Evolutionary conservation across 208 protist genomes (phyloP).

Genomic region (Trypanosoma caninum): DNA sequence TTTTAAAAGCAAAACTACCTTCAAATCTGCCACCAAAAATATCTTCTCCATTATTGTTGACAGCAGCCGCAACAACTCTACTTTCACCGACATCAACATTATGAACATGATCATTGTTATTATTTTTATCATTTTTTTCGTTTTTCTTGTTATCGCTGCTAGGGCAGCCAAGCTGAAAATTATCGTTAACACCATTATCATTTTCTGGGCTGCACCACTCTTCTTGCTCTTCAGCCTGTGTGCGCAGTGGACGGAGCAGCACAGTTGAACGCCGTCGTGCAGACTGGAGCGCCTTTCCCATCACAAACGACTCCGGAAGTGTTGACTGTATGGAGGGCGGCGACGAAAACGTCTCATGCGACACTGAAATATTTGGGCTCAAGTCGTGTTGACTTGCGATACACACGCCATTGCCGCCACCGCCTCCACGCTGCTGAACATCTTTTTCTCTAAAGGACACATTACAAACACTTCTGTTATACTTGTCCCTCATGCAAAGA

Average conservation of each 20-base stretch:
- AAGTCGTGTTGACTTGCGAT: background rate
- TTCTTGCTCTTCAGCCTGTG: too few relatives aligned
- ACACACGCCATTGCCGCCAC: background rate
- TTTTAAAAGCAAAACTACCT: too few relatives aligned
- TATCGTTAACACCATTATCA: too few relatives aligned
- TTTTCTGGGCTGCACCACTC: too few relatives aligned
- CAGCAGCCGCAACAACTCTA: too few relatives aligned
- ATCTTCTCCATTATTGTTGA: too few relatives aligned
- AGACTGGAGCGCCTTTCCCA: background rate
- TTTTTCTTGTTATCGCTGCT: too few relatives aligned
- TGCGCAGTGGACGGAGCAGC: too few relatives aligned
- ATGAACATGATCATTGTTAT: background rate
- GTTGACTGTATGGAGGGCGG: slow-evolving; percentile 5
- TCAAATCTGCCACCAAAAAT: too few relatives aligned
- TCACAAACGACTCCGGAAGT: background rate
- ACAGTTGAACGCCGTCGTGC: too few relatives aligned
- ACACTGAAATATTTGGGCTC: background rate
- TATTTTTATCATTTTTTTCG: background rate
- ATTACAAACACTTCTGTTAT: background rate
- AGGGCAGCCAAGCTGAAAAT: too few relatives aligned
- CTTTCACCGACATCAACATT: background rate
- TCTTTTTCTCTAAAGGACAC: background rate
- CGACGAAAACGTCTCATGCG: background rate
- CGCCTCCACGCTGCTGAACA: background rate
- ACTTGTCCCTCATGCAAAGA: background rate